phyloP scores from a whole-genome alignment of 495 filamentous ascomycete genomes.

The Hyaloscypha finlandica region DNA sequence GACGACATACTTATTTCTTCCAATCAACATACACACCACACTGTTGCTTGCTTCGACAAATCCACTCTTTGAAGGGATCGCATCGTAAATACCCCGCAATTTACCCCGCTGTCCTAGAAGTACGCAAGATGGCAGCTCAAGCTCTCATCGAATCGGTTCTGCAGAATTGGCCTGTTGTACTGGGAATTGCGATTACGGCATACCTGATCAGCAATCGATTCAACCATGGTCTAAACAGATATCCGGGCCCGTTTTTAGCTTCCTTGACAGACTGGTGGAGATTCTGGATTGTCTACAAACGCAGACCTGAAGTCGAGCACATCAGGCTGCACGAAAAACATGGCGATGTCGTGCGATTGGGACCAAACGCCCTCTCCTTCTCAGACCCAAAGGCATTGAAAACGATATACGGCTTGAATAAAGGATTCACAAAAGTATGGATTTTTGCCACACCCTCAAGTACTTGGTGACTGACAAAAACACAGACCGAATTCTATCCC shows the following conservation, averaged over 20 bases:
- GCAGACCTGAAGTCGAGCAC: conserved; percentile 65
- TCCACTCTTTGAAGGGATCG: background rate
- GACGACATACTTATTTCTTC: background rate
- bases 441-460: background rate
- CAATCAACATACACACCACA: background rate
- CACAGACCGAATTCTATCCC: conserved; percentile 69
- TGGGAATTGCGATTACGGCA: conserved; percentile 34
- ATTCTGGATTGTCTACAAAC: conserved; percentile 62
- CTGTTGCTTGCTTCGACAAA: background rate
- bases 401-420: conserved; percentile 78
- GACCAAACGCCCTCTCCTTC: conserved; percentile 57
- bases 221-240: conserved; percentile 60
- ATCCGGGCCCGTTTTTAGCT: conserved; percentile 68
- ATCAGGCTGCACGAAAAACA: conserved; percentile 67
- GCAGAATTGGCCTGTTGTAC: conserved; percentile 51
- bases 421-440: conserved; percentile 74
- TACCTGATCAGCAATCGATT: conserved; percentile 60
- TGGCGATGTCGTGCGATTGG: conserved; percentile 57
- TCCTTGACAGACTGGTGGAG: conserved; percentile 71
- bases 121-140: conserved; percentile 21
- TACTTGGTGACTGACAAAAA: conserved; percentile 23
- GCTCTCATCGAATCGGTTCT: conserved; percentile 38
- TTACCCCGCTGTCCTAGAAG: background rate
- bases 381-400: conserved; percentile 60
- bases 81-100: background rate